Conservation (phyloP, 352 stramenopile genomes). For the Globisporangium spiculum region DNA sequence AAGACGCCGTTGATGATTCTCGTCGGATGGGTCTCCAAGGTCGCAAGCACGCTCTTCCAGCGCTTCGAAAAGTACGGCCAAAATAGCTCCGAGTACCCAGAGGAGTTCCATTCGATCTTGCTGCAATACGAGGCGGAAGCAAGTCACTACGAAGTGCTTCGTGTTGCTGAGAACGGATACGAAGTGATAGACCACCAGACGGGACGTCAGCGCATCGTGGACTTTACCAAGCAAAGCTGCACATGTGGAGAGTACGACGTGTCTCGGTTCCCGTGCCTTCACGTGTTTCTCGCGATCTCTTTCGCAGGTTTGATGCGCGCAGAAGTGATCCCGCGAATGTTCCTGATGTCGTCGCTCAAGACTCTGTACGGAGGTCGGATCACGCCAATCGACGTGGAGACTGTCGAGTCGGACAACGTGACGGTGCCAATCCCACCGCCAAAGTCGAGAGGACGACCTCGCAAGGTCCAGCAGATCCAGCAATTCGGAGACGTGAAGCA, state of each 20-base stretch:
- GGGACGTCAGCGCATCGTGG: slow-evolving; percentile 60
- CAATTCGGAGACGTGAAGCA: slow-evolving; percentile 66
- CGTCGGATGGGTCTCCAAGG: slow-evolving; percentile 77
- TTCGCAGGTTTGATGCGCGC: slow-evolving; percentile 57
- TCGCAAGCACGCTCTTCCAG: slow-evolving; percentile 70
- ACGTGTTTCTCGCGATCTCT: slow-evolving; percentile 72
- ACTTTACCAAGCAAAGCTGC: slow-evolving; percentile 73
- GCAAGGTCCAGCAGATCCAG: slow-evolving; percentile 81
- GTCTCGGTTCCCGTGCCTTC: slow-evolving; percentile 70
- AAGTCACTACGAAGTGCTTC: slow-evolving; percentile 59
- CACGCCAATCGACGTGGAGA: slow-evolving; percentile 80
- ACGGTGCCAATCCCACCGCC: slow-evolving; percentile 54
- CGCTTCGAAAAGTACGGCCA: slow-evolving; percentile 70
- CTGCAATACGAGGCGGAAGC: slow-evolving; percentile 63
- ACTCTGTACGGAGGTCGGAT: slow-evolving; percentile 64
- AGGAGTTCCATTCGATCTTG: slow-evolving; percentile 65
- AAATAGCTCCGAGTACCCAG: slow-evolving; percentile 71
- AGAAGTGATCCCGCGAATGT: slow-evolving; percentile 79
- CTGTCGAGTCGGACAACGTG: slow-evolving; percentile 49
- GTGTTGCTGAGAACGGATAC: slow-evolving; percentile 64
- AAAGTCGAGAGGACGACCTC: slow-evolving; percentile 58
- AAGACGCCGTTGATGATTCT: slow-evolving; percentile 81
- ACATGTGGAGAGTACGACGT: slow-evolving; percentile 76
- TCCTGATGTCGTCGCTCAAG: slow-evolving; percentile 77
- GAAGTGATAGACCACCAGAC: slow-evolving; percentile 76